Conservation (phyloP, 768 basidiomycete genomes). For the Gloeophyllum trabeum region DNA sequence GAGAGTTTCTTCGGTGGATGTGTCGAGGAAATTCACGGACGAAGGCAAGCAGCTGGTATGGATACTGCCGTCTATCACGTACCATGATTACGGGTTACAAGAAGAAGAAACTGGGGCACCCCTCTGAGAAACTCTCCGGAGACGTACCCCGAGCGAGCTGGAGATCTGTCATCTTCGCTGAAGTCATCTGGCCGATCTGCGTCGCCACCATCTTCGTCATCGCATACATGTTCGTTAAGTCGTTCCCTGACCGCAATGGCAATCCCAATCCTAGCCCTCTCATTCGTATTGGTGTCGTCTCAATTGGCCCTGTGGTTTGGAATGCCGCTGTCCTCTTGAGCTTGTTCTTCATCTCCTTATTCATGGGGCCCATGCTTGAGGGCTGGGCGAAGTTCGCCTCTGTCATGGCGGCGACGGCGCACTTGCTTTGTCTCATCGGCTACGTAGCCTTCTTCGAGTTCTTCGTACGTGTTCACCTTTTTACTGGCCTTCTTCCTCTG, state of each 20-base stretch:
- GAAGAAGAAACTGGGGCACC: conserved; percentile 96
- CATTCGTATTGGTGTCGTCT: conserved; percentile 78
- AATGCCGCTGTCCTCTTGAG: conserved; percentile 81
- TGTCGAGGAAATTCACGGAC: conserved; percentile 94
- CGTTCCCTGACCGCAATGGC: conserved; percentile 63
- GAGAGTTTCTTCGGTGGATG: conserved; percentile 99
- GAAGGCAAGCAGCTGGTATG: conserved; percentile 98
- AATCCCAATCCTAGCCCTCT: conserved; percentile 68
- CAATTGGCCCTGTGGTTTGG: conserved; percentile 91
- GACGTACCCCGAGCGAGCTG: conserved; percentile 90
- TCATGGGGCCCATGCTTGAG: conserved; percentile 84
- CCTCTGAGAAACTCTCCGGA: conserved; percentile 92
- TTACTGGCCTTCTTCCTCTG: conserved; percentile 20
- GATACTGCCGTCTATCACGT: conserved; percentile 93
- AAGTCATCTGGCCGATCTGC: conserved; percentile 74
- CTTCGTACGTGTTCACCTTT: conserved; percentile 48
- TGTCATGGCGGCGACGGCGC: conserved; percentile 87
- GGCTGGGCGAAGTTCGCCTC: conserved; percentile 83
- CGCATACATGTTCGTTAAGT: conserved; percentile 90
- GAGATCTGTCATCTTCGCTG: conserved; percentile 73
- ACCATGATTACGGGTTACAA: conserved; percentile 99
- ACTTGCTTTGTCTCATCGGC: conserved; percentile 72
- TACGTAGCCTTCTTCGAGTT: conserved; percentile 90
- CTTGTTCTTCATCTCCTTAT: conserved; percentile 86
- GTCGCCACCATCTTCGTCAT: conserved; percentile 68